These are phyloP conservation scores for Microcos paniculata DNA, from an alignment of 345 rosid species.

Conservation along the genomic window DNA sequence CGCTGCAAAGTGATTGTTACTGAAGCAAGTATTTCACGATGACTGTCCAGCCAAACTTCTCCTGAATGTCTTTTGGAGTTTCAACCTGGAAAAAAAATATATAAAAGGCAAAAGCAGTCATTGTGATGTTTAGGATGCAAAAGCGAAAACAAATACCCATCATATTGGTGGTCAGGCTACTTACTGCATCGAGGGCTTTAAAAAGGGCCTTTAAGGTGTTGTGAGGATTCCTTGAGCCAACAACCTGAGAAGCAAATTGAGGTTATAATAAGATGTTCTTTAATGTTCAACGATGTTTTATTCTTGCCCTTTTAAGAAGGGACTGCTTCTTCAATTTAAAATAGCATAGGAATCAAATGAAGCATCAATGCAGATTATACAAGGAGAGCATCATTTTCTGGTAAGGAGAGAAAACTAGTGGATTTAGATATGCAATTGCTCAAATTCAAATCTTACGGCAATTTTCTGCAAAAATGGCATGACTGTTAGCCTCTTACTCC, in stretches of 20 bases:
- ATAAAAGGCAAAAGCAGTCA: background rate
- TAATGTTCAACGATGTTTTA: background rate
- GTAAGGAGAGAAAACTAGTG: background rate
- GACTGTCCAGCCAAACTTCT: constrained; percentile 90
- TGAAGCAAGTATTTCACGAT: constrained; percentile 78
- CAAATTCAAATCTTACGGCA: background rate
- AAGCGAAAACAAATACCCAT: background rate
- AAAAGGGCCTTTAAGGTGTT: constrained; percentile 91
- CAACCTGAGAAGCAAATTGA: constrained; percentile 44
- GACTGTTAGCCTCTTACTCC: background rate
- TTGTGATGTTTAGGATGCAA: background rate
- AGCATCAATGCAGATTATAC: background rate
- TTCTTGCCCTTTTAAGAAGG: background rate
- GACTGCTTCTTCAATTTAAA: background rate
- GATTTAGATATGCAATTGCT: background rate
- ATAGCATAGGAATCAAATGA: background rate
- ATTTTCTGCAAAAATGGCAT: background rate
- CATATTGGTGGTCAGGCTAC: constrained; percentile 21
- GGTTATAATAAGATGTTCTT: background rate
- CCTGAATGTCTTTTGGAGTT: constrained; percentile 90
- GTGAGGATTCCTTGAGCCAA: constrained; percentile 94
- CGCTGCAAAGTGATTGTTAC: background rate
- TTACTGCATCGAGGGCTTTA: constrained; percentile 91
- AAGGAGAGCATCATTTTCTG: background rate
- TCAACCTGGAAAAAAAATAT: constrained; percentile 60